phyloP scores from a whole-genome alignment of 345 rosid genomes.

The Carallia pectinifolia region DNA sequence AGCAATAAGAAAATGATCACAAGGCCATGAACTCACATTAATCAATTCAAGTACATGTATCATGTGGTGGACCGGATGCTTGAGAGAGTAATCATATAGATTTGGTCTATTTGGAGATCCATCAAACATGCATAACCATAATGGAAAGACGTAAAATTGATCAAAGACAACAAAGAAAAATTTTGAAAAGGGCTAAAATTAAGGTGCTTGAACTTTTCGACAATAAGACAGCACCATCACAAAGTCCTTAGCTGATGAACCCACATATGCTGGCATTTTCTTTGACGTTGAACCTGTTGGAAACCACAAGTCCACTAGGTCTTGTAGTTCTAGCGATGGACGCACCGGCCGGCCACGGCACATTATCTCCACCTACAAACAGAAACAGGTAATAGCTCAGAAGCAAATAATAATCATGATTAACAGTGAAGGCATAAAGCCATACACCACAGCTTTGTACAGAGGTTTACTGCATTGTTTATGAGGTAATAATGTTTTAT shows the following conservation, averaged over 20 bases:
- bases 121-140: too few relatives aligned
- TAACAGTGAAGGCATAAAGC: neutral
- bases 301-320: conserved; percentile 60
- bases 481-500: too few relatives aligned
- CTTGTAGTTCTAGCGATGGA: conserved; percentile 49
- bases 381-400: neutral
- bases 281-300: conserved; percentile 40
- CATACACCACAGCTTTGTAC: too few relatives aligned
- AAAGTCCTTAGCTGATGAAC: conserved; percentile 70
- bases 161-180: neutral
- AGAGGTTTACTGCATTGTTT: too few relatives aligned
- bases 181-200: neutral
- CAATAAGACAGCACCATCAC: conserved; percentile 65
- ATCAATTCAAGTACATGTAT: neutral
- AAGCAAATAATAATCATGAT: neutral
- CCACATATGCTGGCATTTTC: conserved; percentile 39
- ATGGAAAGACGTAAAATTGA: neutral
- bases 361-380: conserved; percentile 59
- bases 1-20: too few relatives aligned
- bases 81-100: too few relatives aligned
- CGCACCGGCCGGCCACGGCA: conserved; percentile 67
- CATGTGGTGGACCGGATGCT: neutral
- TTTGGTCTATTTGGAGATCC: too few relatives aligned
- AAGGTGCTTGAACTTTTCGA: conserved; percentile 35
- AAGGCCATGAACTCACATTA: neutral